Conservation (phyloP, 108 stramenopile species). For the Nannochloropsis salina region DNA sequence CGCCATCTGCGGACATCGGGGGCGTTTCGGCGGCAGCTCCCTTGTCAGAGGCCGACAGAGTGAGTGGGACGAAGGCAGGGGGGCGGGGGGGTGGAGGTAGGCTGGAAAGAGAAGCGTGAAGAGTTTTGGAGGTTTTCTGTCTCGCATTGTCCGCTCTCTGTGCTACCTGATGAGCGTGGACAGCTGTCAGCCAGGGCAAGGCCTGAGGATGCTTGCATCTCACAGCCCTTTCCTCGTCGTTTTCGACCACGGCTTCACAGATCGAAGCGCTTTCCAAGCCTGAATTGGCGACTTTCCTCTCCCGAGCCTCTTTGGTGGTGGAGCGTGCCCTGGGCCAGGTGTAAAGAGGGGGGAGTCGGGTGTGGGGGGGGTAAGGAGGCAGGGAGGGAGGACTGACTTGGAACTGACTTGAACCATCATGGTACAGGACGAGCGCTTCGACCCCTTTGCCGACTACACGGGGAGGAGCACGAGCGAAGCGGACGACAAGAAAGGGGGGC, state of each 20-base stretch:
- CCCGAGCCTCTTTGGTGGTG: neutral
- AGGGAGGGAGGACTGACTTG: neutral
- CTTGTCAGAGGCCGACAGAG: too few species aligned
- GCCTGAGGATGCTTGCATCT: too few species aligned
- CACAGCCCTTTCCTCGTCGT: too few species aligned
- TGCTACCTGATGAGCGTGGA: neutral
- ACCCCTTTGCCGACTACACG: neutral
- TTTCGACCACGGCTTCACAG: neutral
- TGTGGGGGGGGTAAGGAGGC: neutral
- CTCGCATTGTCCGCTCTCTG: neutral
- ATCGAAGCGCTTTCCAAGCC: neutral
- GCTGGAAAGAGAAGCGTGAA: neutral
- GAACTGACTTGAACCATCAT: neutral
- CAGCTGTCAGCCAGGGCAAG: too few species aligned
- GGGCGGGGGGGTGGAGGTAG: neutral
- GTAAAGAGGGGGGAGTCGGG: neutral
- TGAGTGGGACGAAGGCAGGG: neutral
- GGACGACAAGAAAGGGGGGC: neutral
- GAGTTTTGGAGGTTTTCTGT: neutral
- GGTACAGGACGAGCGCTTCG: neutral
- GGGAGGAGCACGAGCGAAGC: neutral
- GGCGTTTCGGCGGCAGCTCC: too few species aligned
- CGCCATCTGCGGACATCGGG: too few species aligned
- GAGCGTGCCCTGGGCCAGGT: neutral
- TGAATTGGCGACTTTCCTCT: neutral